Base-by-base conservation (phyloP, 2,329 filamentous ascomycete genomes). In the Colletotrichum caudatum region DNA sequence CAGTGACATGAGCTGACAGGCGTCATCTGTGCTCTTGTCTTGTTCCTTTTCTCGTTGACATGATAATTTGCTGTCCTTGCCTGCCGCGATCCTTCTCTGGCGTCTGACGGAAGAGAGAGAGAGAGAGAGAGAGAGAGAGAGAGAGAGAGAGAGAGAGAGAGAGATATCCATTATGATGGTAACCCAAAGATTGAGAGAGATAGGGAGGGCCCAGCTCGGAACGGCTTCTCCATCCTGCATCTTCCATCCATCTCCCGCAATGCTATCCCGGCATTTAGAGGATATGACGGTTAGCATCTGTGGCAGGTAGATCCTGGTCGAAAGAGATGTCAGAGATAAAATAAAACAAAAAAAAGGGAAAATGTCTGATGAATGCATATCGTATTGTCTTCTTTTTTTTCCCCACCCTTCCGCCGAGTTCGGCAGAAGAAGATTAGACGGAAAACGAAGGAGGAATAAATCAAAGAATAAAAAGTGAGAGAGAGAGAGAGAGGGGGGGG, bases 201-300 rank as follows among this genome's bases (percentile, higher is more conserved):
- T 35, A 14, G 35, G 35, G 7, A 37, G 20, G 7, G 9, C 20
- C 20, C 46, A 5, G 46, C 26, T 46, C 46, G 26, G 46, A 50
- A 33, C 33, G 46, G 33, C 46, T 35, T 46, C 46, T 51, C 29
- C 37, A 39, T 50, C 44, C 50, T 46, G 14, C 59, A 62, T 51
- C 59, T 12, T 12, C 20, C 20, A 11, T 23, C 46, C 6, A 11
- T 23, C 20, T 48, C 48, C 39, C 14, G 29, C 33, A 51, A 18
- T 29, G 59, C 12, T 46, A 50, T 50, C 58, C 44, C 20, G 37
- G 26, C 16, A 2, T 14, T 12, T 0, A 12, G 44, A 2, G 18
- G 14, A 18, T 16, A 14, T 29, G 20, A 5, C 23, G 29, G 5
- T 4, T 11, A 6, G 29, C 29, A 14, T 26, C 33, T 37, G 20